Conservation (phyloP, 805 yeast species). For the Teunomyces lycoperdinae region DNA sequence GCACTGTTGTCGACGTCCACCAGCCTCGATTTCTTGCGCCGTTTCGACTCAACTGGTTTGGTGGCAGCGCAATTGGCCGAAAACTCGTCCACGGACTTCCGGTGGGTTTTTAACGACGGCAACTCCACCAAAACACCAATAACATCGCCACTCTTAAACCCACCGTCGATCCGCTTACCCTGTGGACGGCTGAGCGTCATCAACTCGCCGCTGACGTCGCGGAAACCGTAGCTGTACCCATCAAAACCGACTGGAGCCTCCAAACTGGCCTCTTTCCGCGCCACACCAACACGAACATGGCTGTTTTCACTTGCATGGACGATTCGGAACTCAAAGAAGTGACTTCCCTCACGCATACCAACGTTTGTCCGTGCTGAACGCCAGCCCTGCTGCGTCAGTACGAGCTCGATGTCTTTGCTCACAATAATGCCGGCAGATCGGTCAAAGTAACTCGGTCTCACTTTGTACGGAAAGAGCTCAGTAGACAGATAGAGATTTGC, state of each 20-base stretch:
- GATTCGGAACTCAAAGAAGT: conserved; percentile 76
- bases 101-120: conserved; percentile 53
- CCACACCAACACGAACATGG: conserved; percentile 82
- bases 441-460: conserved; percentile 65
- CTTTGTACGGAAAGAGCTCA: conserved; percentile 65
- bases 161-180: conserved; percentile 35
- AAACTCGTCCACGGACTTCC: conserved; percentile 35
- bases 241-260: conserved; percentile 97
- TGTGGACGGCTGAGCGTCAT: conserved; percentile 72
- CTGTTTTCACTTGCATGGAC: conserved; percentile 36
- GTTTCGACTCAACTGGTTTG: conserved; percentile 5
- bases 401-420: conserved; percentile 30
- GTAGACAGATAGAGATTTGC: conserved; percentile 65
- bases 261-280: conserved; percentile 79
- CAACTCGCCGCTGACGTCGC: conserved; percentile 74
- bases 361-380: conserved; percentile 72
- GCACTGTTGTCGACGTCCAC: conserved; percentile 5
- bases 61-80: conserved; percentile 5
- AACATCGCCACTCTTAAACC: conserved; percentile 73
- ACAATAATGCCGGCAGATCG: conserved; percentile 54
- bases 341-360: conserved; percentile 71
- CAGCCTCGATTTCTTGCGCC: conserved; percentile 12
- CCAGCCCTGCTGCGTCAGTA: conserved; percentile 74
- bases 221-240: conserved; percentile 86
- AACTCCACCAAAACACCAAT: conserved; percentile 74